phyloP scores from a whole-genome alignment of 2,329 filamentous ascomycete species.

The Grosmannia penicillata region DNA sequence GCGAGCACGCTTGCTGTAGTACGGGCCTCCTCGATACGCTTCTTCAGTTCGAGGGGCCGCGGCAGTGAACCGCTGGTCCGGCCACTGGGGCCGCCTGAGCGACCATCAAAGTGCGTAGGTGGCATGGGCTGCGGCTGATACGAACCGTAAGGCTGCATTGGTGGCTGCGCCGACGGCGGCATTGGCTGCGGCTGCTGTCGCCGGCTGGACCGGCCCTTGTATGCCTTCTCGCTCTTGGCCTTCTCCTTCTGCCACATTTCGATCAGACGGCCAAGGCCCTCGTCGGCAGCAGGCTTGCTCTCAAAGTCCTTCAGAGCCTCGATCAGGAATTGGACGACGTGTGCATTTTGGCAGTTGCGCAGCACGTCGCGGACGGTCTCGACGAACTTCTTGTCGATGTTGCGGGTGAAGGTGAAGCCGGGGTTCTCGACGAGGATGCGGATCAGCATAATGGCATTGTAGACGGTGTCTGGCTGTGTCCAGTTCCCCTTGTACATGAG shows the following conservation, averaged over 20 bases:
- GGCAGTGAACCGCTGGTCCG: conserved; percentile 39
- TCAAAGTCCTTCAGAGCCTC: conserved; percentile 76
- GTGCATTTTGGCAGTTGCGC: conserved; percentile 53
- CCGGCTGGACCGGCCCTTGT: no score
- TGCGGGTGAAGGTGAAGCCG: conserved; percentile 76
- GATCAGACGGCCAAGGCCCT: conserved; percentile 54
- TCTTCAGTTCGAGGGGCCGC: conserved; percentile 59
- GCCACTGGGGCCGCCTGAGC: conserved; percentile 21
- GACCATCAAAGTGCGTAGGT: not conserved
- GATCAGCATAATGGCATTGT: conserved; percentile 91
- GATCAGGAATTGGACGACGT: conserved; percentile 71
- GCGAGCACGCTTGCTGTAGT: conserved; percentile 86
- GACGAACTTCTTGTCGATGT: conserved; percentile 75
- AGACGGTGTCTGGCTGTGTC: conserved; percentile 57
- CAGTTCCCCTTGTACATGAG: conserved; percentile 63
- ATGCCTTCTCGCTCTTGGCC: conserved; percentile 40
- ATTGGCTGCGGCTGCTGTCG: no score
- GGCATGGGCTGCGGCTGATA: no score
- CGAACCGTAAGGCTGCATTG: no score
- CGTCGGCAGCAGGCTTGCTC: conserved; percentile 55
- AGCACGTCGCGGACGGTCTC: conserved; percentile 62
- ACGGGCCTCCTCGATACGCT: conserved; percentile 75
- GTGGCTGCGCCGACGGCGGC: not conserved
- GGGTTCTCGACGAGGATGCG: conserved; percentile 89
- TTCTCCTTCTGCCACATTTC: conserved; percentile 89